Evolutionary conservation across 371 early-diverging fungal genomes (phyloP).

Genomic region (Nosema granulosis): DNA sequence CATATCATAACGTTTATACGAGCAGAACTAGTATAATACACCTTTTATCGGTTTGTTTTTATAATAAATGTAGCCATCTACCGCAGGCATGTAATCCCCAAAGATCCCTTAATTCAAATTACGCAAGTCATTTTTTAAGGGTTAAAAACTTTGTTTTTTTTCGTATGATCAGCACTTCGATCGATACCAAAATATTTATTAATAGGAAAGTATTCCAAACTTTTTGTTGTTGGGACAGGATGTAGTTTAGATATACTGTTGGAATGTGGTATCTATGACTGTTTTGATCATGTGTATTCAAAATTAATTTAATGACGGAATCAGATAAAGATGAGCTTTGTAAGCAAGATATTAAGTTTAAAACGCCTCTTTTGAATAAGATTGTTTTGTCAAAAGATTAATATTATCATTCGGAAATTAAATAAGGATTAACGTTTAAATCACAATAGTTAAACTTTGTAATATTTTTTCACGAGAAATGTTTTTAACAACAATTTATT

Average conservation of each 20-base stretch:
- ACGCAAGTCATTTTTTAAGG: too few species aligned
- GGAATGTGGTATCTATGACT: conserved; percentile 57
- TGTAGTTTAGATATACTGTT: conserved; percentile 42
- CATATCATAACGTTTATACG: too few species aligned
- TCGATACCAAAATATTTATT: conserved; percentile 71
- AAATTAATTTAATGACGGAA: conserved; percentile 21
- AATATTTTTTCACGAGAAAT: too few species aligned
- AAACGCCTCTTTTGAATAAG: conserved; percentile 33
- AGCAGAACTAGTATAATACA: too few species aligned
- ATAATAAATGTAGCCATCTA: too few species aligned
- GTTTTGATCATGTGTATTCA: conserved; percentile 42
- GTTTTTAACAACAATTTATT: too few species aligned
- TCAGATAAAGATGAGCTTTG: conserved; percentile 52
- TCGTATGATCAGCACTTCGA: conserved; percentile 84
- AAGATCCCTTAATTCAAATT: too few species aligned
- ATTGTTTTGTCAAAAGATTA: conserved; percentile 45
- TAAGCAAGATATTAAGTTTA: conserved; percentile 50
- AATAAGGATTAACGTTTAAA: too few species aligned
- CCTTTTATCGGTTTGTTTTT: too few species aligned
- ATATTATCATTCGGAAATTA: conserved; percentile 45
- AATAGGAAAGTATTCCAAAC: conserved; percentile 55
- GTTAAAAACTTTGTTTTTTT: too few species aligned
- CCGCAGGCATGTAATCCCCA: too few species aligned
- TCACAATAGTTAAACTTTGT: too few species aligned
- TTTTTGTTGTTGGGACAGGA: conserved; percentile 66